Percentiles rank a stretch among this genome's conserved stretches.
phyloP scores from a whole-genome alignment of 225 moss, liverwort and hornwort genomes.

The Ulota crispa region DNA sequence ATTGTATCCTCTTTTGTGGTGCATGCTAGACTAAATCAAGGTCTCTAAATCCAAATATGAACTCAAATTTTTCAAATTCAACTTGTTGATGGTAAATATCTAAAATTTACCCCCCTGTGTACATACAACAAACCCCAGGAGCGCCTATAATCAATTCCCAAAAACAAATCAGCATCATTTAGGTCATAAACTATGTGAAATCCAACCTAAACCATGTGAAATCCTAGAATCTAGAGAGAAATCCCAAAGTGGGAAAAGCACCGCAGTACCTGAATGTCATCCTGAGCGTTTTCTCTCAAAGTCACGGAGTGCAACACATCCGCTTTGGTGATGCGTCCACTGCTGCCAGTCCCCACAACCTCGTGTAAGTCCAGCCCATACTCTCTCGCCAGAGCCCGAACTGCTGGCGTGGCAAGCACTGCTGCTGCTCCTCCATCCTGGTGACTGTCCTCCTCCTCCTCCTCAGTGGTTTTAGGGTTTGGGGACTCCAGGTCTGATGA shows the following conservation, averaged over 20 bases:
- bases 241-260: not conserved
- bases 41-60: too few relatives aligned
- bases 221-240: too few relatives aligned
- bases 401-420: constrained; percentile 69
- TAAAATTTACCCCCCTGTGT: too few relatives aligned
- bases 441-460: constrained; percentile 12
- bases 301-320: constrained; percentile 61
- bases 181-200: too few relatives aligned
- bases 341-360: constrained; percentile 53
- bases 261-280: constrained; percentile 56
- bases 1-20: too few relatives aligned
- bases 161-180: too few relatives aligned
- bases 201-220: too few relatives aligned
- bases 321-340: constrained; percentile 71
- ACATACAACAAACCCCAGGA: too few relatives aligned
- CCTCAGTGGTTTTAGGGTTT: not conserved
- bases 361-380: constrained; percentile 61
- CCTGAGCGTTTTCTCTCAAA: constrained; percentile 61
- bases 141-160: too few relatives aligned
- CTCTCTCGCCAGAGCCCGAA: constrained; percentile 71
- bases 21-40: too few relatives aligned
- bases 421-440: not conserved
- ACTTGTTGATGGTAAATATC: too few relatives aligned
- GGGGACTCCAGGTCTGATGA: constrained; percentile 12
- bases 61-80: too few relatives aligned